Conservation (phyloP, 2,329 filamentous ascomycete species). For the Hypomyces rosellus region DNA sequence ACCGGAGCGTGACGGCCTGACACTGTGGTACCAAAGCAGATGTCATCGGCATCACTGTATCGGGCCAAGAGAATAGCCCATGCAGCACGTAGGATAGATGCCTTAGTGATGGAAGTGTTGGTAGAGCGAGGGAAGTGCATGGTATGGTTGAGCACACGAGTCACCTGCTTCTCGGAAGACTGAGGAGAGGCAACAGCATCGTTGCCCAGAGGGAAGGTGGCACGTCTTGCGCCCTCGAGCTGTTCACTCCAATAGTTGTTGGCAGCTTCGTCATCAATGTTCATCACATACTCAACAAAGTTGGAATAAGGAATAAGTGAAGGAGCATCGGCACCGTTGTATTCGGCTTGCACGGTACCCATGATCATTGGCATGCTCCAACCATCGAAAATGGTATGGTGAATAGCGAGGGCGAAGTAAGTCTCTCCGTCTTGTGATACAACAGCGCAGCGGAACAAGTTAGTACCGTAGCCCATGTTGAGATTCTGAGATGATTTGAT, state of each 20-base stretch:
- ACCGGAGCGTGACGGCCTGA: slow-evolving; percentile 13
- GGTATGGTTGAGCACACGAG: background rate
- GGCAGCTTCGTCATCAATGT: background rate
- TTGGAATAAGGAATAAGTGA: background rate
- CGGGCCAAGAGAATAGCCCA: slow-evolving; percentile 8
- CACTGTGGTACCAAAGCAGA: slow-evolving; percentile 13
- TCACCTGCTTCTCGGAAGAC: background rate
- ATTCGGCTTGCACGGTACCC: slow-evolving; percentile 2
- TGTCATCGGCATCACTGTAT: slow-evolving; percentile 10
- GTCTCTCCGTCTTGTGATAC: background rate
- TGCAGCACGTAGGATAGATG: slow-evolving; percentile 6
- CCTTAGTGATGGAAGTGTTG: slow-evolving; percentile 1
- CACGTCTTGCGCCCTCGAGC: background rate
- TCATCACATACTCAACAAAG: background rate
- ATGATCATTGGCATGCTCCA: slow-evolving; percentile 10
- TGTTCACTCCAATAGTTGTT: background rate
- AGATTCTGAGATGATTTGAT: background rate
- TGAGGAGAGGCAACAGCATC: background rate
- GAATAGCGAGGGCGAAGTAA: background rate
- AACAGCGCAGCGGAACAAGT: slow-evolving; percentile 5
- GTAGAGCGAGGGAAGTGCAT: background rate
- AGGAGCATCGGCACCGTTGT: background rate
- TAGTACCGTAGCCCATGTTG: slow-evolving; percentile 7
- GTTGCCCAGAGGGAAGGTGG: background rate
- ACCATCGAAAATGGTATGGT: slow-evolving; percentile 15